A percentile compares a stretch with the other conserved stretches of the same genome.
Conservation (phyloP, 1,284 basidiomycete genomes). For the Dichomitus squalens region DNA sequence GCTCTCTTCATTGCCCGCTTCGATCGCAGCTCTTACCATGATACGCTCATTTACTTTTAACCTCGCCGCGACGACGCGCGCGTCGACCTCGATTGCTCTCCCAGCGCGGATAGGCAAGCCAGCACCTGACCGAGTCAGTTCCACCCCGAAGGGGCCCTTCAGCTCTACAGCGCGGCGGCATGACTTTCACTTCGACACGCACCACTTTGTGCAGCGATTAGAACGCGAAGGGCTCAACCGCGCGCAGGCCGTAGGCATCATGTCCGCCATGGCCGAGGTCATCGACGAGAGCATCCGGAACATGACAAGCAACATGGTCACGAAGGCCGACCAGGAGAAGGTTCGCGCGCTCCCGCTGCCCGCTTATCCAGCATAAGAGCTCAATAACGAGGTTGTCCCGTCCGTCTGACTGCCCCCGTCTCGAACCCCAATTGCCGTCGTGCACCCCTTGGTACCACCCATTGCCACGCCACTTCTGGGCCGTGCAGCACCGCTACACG, state of each 20-base stretch:
- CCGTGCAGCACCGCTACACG: slow-evolving; percentile 83
- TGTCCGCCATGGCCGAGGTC: slow-evolving; percentile 92
- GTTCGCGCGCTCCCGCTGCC: slow-evolving; percentile 40
- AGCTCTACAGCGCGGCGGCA: slow-evolving; percentile 18
- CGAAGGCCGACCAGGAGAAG: slow-evolving; percentile 94
- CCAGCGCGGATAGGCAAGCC: neutral
- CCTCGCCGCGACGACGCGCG: neutral
- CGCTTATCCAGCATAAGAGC: neutral
- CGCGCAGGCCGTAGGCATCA: slow-evolving; percentile 91
- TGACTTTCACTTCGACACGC: slow-evolving; percentile 90
- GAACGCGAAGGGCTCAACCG: slow-evolving; percentile 87
- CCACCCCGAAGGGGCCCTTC: slow-evolving; percentile 9
- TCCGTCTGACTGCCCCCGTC: neutral
- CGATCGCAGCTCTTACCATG: neutral
- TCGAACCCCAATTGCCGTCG: neutral
- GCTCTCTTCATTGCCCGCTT: neutral
- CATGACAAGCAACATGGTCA: slow-evolving; percentile 94
- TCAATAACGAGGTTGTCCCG: neutral
- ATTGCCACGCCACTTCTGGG: neutral
- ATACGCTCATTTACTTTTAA: slow-evolving; percentile 9
- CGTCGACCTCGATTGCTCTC: neutral
- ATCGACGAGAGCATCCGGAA: slow-evolving; percentile 94
- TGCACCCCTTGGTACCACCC: neutral
- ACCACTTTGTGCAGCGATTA: slow-evolving; percentile 88
- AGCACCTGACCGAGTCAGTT: slow-evolving; percentile 7